phyloP scores from a whole-genome alignment of 345 rosid genomes.

The Combretum micranthum region DNA sequence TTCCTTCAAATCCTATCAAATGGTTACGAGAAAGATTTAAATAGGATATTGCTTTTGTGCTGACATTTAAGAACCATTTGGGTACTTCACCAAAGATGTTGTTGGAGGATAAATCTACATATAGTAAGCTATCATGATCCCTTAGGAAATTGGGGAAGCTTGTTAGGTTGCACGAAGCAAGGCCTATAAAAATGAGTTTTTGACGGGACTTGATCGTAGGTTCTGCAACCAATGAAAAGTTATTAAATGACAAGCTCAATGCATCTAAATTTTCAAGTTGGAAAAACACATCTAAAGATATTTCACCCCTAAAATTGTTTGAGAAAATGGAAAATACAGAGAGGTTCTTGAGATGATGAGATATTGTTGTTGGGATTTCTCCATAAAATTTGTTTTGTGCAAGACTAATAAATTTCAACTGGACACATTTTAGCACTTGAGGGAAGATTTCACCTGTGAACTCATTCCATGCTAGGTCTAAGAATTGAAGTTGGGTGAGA shows the following conservation, averaged over 20 bases:
- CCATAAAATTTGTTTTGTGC: background rate
- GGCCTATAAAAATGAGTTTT: background rate
- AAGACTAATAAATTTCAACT: background rate
- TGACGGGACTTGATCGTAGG: background rate
- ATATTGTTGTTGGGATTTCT: constrained; percentile 2
- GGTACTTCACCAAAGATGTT: constrained; percentile 16
- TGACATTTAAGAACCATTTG: constrained; percentile 5
- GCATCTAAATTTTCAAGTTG: background rate
- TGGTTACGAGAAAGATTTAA: constrained; percentile 5
- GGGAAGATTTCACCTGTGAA: background rate
- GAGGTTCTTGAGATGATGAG: background rate
- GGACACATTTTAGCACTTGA: background rate
- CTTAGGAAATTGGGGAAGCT: constrained; percentile 17
- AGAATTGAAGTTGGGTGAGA: background rate
- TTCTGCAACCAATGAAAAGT: background rate
- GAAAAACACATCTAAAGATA: constrained; percentile 1
- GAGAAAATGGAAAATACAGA: fast-evolving
- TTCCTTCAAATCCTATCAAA: background rate
- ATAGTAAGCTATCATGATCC: background rate
- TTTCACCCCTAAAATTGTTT: constrained; percentile 3
- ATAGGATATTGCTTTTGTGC: background rate
- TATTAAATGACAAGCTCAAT: constrained; percentile 1
- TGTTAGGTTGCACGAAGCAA: constrained; percentile 15
- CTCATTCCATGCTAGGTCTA: background rate
- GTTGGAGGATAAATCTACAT: constrained; percentile 7